A percentile compares a stretch with the other conserved stretches of the same genome.
These are phyloP conservation scores for Chalciporus pseudorubinellus DNA, from an alignment of 768 basidiomycete species.

Conservation along the genomic window DNA sequence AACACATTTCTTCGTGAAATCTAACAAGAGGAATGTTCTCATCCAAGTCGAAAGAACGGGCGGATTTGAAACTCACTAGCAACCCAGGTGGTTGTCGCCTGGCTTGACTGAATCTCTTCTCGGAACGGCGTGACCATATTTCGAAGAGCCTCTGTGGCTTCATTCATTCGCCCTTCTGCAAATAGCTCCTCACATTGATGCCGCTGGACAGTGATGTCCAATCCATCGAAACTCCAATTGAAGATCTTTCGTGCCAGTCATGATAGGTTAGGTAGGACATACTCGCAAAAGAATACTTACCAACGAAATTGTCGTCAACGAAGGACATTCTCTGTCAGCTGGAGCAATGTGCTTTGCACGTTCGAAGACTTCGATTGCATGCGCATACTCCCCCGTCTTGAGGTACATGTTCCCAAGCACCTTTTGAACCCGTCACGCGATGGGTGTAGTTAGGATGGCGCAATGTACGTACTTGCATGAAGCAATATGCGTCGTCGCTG, in stretches of 20 bases:
- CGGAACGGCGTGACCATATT: slow-evolving; percentile 4
- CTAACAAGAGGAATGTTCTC: background rate
- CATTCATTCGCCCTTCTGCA: slow-evolving; percentile 10
- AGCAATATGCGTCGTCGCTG: background rate
- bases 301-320: background rate
- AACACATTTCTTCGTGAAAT: slow-evolving; percentile 2
- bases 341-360: background rate
- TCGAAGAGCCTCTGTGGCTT: slow-evolving; percentile 9
- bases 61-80: background rate
- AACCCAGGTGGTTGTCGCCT: slow-evolving; percentile 3
- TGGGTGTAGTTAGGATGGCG: background rate
- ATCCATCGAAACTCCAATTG: slow-evolving; percentile 12
- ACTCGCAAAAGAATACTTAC: background rate
- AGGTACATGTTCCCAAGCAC: background rate
- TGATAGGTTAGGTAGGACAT: too few species aligned
- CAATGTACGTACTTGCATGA: background rate
- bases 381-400: slow-evolving; percentile 1
- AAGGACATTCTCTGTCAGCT: too few species aligned
- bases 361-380: slow-evolving; percentile 3
- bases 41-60: too few species aligned
- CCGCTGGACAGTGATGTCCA: slow-evolving; percentile 7
- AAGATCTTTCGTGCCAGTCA: slow-evolving; percentile 9
- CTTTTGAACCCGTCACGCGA: background rate
- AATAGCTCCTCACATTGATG: slow-evolving; percentile 12
- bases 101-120: background rate